phyloP scores from a whole-genome alignment of 2,329 filamentous ascomycete genomes.

The Orbilia oligospora region DNA sequence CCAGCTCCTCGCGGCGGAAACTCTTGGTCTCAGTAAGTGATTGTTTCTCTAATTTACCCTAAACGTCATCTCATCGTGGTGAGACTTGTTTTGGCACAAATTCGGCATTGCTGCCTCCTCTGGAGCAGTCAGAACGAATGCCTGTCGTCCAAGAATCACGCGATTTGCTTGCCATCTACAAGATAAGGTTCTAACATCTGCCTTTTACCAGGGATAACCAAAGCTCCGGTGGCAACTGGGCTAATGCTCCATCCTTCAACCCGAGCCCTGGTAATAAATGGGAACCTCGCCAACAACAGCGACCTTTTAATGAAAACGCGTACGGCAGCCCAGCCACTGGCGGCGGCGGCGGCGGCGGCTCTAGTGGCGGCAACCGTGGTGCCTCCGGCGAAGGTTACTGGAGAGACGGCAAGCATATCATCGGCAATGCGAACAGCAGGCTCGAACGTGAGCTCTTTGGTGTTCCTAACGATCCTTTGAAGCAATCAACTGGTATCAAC shows the following conservation, averaged over 20 bases:
- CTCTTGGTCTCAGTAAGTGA: slow-evolving; percentile 53
- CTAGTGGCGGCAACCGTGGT: slow-evolving; percentile 70
- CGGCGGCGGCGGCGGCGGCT: slow-evolving; percentile 66
- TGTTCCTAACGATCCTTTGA: slow-evolving; percentile 87
- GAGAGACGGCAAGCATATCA: slow-evolving; percentile 95
- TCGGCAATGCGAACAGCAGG: slow-evolving; percentile 88
- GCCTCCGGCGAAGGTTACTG: slow-evolving; percentile 93
- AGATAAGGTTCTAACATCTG: slow-evolving; percentile 29
- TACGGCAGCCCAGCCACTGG: slow-evolving; percentile 72
- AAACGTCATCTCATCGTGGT: slow-evolving; percentile 6
- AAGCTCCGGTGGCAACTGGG: slow-evolving; percentile 60
- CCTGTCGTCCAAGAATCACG: slow-evolving; percentile 21
- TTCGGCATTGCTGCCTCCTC: slow-evolving; percentile 23
- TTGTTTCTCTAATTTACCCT: slow-evolving; percentile 1
- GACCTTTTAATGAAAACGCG: slow-evolving; percentile 75
- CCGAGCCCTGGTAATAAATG: slow-evolving; percentile 62
- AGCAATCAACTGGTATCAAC: slow-evolving; percentile 99
- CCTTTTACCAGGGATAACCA: slow-evolving; percentile 34
- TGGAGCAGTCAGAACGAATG: neutral
- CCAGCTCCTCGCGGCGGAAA: slow-evolving; percentile 48
- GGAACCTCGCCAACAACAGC: slow-evolving; percentile 63
- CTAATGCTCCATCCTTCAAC: slow-evolving; percentile 62
- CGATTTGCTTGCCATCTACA: slow-evolving; percentile 19
- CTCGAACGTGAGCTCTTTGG: slow-evolving; percentile 97
- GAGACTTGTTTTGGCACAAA: neutral